Evolutionary conservation across 2,329 filamentous ascomycete genomes (phyloP).

Genomic region (Aspergillus tamarii): DNA sequence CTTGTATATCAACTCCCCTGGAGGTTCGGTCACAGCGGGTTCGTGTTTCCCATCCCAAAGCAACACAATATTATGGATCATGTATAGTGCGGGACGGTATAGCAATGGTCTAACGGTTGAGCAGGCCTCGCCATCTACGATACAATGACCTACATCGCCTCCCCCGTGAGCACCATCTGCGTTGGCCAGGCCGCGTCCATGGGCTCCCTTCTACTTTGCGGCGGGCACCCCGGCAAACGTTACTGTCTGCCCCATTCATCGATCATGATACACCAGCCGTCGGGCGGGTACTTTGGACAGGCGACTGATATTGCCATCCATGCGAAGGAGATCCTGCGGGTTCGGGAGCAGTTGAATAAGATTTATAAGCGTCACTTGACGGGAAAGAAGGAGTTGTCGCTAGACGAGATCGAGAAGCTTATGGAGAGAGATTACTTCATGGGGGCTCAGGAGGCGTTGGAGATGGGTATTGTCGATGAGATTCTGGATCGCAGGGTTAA

Average conservation of each 20-base stretch:
- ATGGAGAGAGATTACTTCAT: slow-evolving; percentile 98
- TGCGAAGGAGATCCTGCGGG: slow-evolving; percentile 90
- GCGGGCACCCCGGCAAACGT: slow-evolving; percentile 80
- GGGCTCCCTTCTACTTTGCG: slow-evolving; percentile 85
- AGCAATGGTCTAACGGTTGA: neutral
- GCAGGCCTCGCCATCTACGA: slow-evolving; percentile 83
- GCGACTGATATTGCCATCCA: slow-evolving; percentile 90
- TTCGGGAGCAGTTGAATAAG: slow-evolving; percentile 81
- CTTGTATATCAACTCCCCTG: slow-evolving; percentile 97
- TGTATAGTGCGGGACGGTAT: neutral
- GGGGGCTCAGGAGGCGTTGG: slow-evolving; percentile 82
- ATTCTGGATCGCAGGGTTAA: slow-evolving; percentile 63
- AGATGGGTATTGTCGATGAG: slow-evolving; percentile 89
- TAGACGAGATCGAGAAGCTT: slow-evolving; percentile 86
- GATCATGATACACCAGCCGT: slow-evolving; percentile 97
- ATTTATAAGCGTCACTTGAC: slow-evolving; percentile 90
- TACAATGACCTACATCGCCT: slow-evolving; percentile 96
- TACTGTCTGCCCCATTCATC: slow-evolving; percentile 90
- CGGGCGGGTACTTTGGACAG: slow-evolving; percentile 71
- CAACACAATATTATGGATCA: neutral
- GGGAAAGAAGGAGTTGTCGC: slow-evolving; percentile 63
- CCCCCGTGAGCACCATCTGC: slow-evolving; percentile 91
- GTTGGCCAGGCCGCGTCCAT: slow-evolving; percentile 94
- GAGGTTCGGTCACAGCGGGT: slow-evolving; percentile 86
- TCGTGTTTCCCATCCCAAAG: slow-evolving; percentile 17